Base-by-base conservation (phyloP, 768 basidiomycete species). In the Rubroboletus pulcherrimus region DNA sequence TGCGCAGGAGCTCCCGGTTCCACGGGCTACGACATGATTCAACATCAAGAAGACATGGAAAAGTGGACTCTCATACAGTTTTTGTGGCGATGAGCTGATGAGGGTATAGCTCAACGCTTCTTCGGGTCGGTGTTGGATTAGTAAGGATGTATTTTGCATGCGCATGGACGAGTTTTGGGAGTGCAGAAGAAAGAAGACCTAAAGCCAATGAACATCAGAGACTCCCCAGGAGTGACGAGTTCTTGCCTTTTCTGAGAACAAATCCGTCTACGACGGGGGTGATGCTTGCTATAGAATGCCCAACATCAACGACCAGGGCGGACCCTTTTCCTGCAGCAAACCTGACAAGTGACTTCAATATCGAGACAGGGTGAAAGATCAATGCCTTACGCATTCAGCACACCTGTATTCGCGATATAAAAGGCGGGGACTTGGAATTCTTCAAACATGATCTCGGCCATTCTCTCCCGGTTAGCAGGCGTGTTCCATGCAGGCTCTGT, bases 401-500 rank as follows among this genome's bases (percentile, higher is more conserved):
- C 96, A 21, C 91, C 89, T 24, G 90, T 90, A 67, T 98, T 97
- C 15, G 95, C 93, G 38, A 96, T 90, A 69, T 98, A 99, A 74
- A 96, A 94, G 3, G 95, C 97, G 9, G 97, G 96, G 7, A 88
- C 89, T 45, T 91, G 78, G 63, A 97, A 96, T 63, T 96, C 89
- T 72, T 99, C 97, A 65, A 98, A 98, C 86, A 97, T 91, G 45
- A 97, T 89, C 74, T 98, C 93, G 11, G 93, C 91, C 87, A 98
- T 91, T 52, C 88, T 82, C 75, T 98, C 93, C 56, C 96, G 78
- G 67, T 97, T 93, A n/a, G 85, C 85, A 21, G 85, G 78, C 0
- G 93, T 91, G 69, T 98, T 98, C 97, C 97, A 99, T 4, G 94
- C 87, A 7, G 94, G 89, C 70, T 99, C 97, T 0, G 97, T 98